Evolutionary conservation across 352 stramenopile genomes (phyloP).

Genomic region (Phytophthora pistaciae): DNA sequence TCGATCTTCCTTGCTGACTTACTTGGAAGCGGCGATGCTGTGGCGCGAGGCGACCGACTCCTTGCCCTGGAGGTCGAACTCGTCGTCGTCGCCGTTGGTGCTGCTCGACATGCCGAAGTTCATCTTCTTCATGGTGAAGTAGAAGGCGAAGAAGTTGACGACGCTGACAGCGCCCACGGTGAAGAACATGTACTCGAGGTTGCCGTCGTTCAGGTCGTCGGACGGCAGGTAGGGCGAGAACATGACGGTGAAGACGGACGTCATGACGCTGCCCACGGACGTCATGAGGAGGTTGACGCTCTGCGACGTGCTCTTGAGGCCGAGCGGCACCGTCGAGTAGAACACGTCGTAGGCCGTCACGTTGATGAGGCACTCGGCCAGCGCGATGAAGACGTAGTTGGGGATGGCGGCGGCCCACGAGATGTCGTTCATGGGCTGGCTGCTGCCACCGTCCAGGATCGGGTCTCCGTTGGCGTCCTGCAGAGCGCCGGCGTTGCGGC

Average conservation of each 20-base stretch:
- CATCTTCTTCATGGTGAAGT: conserved; percentile 65
- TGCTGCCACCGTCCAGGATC: conserved; percentile 48
- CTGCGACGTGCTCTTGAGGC: conserved; percentile 66
- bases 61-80: conserved; percentile 25
- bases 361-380: conserved; percentile 70
- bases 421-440: conserved; percentile 69
- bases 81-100: not conserved
- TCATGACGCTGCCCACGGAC: conserved; percentile 65
- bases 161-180: conserved; percentile 51
- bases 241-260: conserved; percentile 45
- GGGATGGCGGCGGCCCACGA: conserved; percentile 40
- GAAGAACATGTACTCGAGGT: conserved; percentile 84
- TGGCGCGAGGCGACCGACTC: conserved; percentile 32
- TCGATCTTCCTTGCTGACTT: not conserved
- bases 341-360: conserved; percentile 70
- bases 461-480: conserved; percentile 34
- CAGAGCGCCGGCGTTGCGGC: conserved; percentile 49
- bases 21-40: conserved; percentile 34
- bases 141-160: conserved; percentile 65
- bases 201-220: conserved; percentile 66
- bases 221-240: conserved; percentile 58
- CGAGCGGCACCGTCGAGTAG: conserved; percentile 62
- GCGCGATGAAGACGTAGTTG: conserved; percentile 42
- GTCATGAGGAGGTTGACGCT: conserved; percentile 70
- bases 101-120: conserved; percentile 56